Conservation (phyloP, 2,329 filamentous ascomycete genomes). For the Colletotrichum sp. region DNA sequence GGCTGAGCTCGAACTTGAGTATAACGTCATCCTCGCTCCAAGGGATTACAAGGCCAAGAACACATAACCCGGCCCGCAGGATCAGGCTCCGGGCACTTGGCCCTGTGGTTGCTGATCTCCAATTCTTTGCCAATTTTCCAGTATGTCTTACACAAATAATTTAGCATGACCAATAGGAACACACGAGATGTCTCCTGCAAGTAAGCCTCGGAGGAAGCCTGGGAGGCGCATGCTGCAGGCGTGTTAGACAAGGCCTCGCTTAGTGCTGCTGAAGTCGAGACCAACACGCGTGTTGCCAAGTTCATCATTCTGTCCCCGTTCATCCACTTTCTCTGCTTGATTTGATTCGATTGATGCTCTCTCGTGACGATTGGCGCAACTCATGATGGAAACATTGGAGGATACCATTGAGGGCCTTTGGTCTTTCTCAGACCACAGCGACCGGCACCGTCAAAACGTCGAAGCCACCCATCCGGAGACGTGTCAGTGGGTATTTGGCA, state of each 20-base stretch:
- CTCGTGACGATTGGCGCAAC: neutral
- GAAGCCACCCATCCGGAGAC: neutral
- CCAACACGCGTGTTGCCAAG: neutral
- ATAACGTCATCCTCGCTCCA: conserved; percentile 48
- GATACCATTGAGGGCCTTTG: neutral
- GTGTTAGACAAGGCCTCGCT: neutral
- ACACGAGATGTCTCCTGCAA: neutral
- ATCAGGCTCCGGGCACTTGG: neutral
- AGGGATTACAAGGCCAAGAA: conserved; percentile 49
- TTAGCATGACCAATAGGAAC: neutral
- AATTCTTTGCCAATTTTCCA: neutral
- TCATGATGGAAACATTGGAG: neutral
- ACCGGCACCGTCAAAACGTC: neutral
- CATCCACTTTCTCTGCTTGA: neutral
- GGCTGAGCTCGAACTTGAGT: conserved; percentile 43
- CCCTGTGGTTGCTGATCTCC: neutral
- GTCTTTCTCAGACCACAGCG: neutral
- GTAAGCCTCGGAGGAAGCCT: neutral
- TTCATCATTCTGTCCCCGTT: neutral
- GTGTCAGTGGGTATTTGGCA: neutral
- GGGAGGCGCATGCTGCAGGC: neutral
- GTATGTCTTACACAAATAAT: neutral
- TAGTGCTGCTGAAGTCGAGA: neutral
- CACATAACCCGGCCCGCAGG: neutral
- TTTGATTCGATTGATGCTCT: neutral